Evolutionary conservation across 768 basidiomycete species (phyloP), one percentile per base, ranked within the genome.

Genomic region (Plicaturopsis crispa): DNA sequence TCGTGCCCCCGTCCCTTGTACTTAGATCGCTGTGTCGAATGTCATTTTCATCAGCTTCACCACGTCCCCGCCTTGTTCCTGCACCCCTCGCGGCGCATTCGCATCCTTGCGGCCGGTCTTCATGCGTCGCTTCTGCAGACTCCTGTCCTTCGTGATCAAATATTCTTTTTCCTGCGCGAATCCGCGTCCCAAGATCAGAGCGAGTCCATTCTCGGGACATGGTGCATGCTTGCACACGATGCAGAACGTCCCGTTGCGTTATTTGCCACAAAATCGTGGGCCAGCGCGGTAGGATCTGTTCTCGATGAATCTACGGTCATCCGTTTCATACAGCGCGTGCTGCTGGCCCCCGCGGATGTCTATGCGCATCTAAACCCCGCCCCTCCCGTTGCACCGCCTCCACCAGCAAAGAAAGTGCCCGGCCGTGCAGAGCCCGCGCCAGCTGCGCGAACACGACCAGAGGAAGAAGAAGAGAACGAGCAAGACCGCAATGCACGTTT

Each of bases 11-110:
- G n/a, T n/a, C n/a, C n/a, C n/a, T n/a, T n/a, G n/a, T n/a, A n/a
- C n/a, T n/a, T 35, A 18, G 31, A 14, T 26, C 20, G 30, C 37
- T 33, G 10, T 20, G 17, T 35, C 38, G 28, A 30, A 37, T 43
- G 14, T 40, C 24, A 35, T 20, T n/a, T 23, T 43, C 41, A 38
- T 31, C 42, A 94, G 92, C 62, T 90, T 23, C 87, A 96, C 57
- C 90, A 94, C 58, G 61, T 85, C n/a, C 80, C 92, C 0, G 67
- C 82, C 1, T 69, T 96, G 12, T 76, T 90, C 37, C 65, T 87
- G 22, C 87, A 93, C 46, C 76, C 88, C 0, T 80, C 84, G 6
- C 77, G 89, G 23, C 78, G 87, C 30, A 67, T 92, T 33, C 82
- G 80, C 7, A 55, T 69, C 20, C 69, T 77, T 4, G 70, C 78